Evolutionary conservation across 495 filamentous ascomycete genomes (phyloP), one percentile per base, ranked within the genome.

Genomic region (Aspergillus hancockii): DNA sequence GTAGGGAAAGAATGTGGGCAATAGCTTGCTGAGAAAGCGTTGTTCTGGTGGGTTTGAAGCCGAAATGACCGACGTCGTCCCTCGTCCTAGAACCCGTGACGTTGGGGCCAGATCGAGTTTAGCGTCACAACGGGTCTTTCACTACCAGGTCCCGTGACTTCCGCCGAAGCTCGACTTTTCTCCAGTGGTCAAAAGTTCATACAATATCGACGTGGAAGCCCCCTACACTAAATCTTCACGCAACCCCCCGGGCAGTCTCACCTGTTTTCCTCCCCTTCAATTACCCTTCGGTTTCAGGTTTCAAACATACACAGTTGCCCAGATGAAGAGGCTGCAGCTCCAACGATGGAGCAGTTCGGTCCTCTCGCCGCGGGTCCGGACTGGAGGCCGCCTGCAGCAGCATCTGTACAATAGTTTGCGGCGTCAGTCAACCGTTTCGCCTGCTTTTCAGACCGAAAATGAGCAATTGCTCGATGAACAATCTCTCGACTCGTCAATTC

Each of bases 341-440:
- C 82, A 83, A 69, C 81, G 81, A 83, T 87, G 88, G 83, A 87
- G 86, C 74, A 80, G 80, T 70, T 87, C 87, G 81, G 83, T 87
- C 76, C 83, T 89, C 65, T 79, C 74, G 64, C 75, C 80, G 65
- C 79, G 76, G 67, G 75, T 72, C 68, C 75, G 74, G 67, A 78
- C 79, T 72, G 76, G 72, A 70, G 75, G 69, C 71, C 67, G 76
- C 61, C 74, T 79, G 68, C 71, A 74, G 63, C 76, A 77, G 68
- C 78, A 70, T 60, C 63, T 72, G 67, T 73, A 67, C 69, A 62
- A 62, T 54, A 59, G 61, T 52, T 56, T 68, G 45, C 73, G 77
- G 54, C 63, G 64, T 28, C 75, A 79, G 65, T 76, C 79, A 43
- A 74, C 77, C 3, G 67, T 63, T 54, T 60, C 70, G 36, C 53